These are phyloP conservation scores for Haplographium delicatum DNA, from an alignment of 495 filamentous ascomycete genomes.

Conservation along the genomic window DNA sequence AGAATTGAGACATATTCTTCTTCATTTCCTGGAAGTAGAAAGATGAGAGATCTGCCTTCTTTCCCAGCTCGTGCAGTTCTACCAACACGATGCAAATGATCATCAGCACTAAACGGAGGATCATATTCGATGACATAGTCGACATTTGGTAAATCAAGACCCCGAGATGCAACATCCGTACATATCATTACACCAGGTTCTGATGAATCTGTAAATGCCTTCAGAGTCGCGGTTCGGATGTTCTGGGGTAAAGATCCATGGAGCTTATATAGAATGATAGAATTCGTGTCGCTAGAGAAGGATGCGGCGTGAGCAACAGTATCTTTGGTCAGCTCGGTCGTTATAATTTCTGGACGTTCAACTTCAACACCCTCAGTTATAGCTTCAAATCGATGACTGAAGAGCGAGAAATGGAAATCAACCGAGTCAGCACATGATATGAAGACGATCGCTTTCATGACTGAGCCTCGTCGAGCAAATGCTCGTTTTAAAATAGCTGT, in stretches of 20 bases:
- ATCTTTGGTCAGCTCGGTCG: conserved; percentile 33
- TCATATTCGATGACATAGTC: conserved; percentile 94
- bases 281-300: conserved; percentile 39
- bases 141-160: conserved; percentile 88
- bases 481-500: conserved; percentile 76
- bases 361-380: conserved; percentile 7
- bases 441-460: conserved; percentile 94
- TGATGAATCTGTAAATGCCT: conserved; percentile 61
- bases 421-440: conserved; percentile 95
- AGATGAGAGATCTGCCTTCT: conserved; percentile 79
- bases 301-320: conserved; percentile 46
- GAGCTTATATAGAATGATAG: conserved; percentile 71
- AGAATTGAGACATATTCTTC: conserved; percentile 82
- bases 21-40: conserved; percentile 84
- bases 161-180: conserved; percentile 91
- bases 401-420: conserved; percentile 91
- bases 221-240: conserved; percentile 76
- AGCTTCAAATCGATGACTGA: conserved; percentile 46
- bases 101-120: conserved; percentile 81
- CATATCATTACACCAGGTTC: conserved; percentile 78
- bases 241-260: conserved; percentile 92
- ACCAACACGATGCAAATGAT: conserved; percentile 91
- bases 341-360: conserved; percentile 12
- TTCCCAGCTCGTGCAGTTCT: conserved; percentile 91
- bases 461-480: conserved; percentile 77